phyloP scores from a whole-genome alignment of 805 yeast species.

The Starmerella apicola region DNA sequence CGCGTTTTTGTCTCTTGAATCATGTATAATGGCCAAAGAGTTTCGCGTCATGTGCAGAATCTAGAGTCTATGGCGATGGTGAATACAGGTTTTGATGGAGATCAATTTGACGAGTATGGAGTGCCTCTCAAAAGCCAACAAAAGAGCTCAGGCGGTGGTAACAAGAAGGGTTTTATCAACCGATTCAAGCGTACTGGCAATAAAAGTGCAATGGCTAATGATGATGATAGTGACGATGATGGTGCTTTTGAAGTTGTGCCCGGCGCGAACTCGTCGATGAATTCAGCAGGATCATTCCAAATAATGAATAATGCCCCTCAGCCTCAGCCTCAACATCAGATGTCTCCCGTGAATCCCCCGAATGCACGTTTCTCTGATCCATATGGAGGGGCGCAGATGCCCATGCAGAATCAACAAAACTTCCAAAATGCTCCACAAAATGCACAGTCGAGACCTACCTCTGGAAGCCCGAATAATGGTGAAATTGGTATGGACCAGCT shows the following conservation, averaged over 20 bases:
- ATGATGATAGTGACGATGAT: conserved; percentile 22
- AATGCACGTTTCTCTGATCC: too few relatives aligned
- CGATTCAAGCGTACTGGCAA: conserved; percentile 16
- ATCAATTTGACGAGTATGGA: conserved; percentile 21
- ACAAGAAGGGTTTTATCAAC: conserved; percentile 17
- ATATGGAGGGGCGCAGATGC: too few relatives aligned
- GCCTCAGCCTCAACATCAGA: too few relatives aligned
- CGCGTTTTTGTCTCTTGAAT: too few relatives aligned
- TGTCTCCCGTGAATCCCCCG: too few relatives aligned
- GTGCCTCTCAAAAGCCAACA: conserved; percentile 13
- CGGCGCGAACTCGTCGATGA: too few relatives aligned
- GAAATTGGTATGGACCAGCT: conserved; percentile 19
- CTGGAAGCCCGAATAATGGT: not conserved
- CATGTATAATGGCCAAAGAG: conserved; percentile 16
- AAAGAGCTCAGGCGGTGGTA: not conserved
- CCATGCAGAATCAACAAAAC: too few relatives aligned
- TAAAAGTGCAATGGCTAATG: conserved; percentile 9
- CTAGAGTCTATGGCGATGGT: conserved; percentile 10
- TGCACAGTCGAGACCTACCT: too few relatives aligned
- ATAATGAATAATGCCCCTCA: too few relatives aligned
- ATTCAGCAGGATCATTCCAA: too few relatives aligned
- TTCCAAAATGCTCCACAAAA: too few relatives aligned
- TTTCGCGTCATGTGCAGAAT: conserved; percentile 9
- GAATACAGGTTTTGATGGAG: conserved; percentile 6
- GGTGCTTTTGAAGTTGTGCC: conserved; percentile 21